A percentile compares a stretch with the other conserved stretches of the same genome.
These are phyloP conservation scores for Fraxinus floribunda DNA, from an alignment of 305 asterid species.

Conservation along the genomic window DNA sequence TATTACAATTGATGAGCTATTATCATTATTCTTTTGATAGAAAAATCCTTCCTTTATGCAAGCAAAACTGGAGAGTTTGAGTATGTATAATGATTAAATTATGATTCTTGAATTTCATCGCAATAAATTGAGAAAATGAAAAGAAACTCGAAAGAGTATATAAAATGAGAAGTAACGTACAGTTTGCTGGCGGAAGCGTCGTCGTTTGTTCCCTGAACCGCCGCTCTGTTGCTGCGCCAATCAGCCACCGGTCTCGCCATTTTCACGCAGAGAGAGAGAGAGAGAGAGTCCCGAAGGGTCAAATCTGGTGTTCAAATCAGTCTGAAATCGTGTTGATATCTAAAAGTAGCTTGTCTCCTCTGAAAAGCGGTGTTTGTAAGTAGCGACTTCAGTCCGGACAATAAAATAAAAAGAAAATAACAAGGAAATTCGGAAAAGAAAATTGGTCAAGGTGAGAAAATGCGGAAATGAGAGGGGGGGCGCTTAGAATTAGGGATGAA, in stretches of 20 bases:
- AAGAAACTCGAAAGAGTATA: neutral
- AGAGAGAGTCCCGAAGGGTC: neutral
- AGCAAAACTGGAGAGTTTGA: neutral
- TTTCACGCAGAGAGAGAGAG: neutral
- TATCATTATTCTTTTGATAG: neutral
- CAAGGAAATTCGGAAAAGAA: neutral
- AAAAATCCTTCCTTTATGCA: neutral
- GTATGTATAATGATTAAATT: neutral
- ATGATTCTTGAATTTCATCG: neutral
- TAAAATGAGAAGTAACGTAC: conserved; percentile 32
- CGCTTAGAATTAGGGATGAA: too few relatives aligned
- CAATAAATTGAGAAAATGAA: neutral
- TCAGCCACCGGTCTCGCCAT: conserved; percentile 64
- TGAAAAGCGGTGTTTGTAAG: neutral
- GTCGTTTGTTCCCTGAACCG: conserved; percentile 77
- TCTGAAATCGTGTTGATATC: neutral
- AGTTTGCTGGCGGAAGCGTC: conserved; percentile 98
- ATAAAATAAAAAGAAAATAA: too few relatives aligned
- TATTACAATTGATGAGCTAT: neutral
- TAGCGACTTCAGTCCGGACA: neutral
- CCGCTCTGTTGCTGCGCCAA: conserved; percentile 69
- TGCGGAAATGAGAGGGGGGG: neutral
- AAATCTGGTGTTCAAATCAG: neutral
- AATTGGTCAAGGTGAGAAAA: too few relatives aligned
- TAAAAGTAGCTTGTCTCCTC: neutral